Conservation (phyloP, 192 early-diverging fungal species). For the Linnemannia exigua region DNA sequence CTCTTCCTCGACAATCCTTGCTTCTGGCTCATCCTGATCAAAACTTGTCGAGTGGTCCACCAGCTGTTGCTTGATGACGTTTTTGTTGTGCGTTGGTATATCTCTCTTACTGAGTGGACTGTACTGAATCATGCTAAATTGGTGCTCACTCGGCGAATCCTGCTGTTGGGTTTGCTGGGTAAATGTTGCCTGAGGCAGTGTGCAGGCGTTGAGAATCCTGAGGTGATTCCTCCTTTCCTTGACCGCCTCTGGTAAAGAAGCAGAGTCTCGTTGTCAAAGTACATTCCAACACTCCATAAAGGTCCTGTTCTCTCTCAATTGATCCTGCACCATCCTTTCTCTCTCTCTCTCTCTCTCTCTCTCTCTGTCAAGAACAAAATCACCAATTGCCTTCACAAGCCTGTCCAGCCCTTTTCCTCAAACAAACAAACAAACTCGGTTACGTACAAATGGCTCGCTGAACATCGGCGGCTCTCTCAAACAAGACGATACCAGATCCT, state of each 20-base stretch:
- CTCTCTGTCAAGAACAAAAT: constrained; percentile 7
- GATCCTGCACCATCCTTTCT: background rate
- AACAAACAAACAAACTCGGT: background rate
- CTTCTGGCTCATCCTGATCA: background rate
- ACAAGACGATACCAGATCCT: constrained; percentile 82
- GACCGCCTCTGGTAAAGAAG: background rate
- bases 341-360: too few relatives aligned
- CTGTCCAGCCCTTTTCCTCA: background rate
- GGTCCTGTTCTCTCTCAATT: background rate
- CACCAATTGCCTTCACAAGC: background rate
- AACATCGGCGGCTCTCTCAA: constrained; percentile 76
- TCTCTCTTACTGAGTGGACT: background rate
- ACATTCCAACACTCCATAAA: background rate
- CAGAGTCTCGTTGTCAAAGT: background rate
- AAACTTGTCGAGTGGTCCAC: background rate
- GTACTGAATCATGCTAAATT: background rate
- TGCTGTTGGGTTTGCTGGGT: background rate
- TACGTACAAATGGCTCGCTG: constrained; percentile 81
- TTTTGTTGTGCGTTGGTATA: background rate
- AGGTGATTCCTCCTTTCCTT: background rate
- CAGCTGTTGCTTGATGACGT: background rate
- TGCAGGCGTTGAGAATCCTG: background rate
- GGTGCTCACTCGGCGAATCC: background rate
- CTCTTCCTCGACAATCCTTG: background rate
- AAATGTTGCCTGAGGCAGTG: background rate